These are phyloP conservation scores for Boletus subparvulus DNA, from an alignment of 768 basidiomycete genomes.

Conservation along the genomic window DNA sequence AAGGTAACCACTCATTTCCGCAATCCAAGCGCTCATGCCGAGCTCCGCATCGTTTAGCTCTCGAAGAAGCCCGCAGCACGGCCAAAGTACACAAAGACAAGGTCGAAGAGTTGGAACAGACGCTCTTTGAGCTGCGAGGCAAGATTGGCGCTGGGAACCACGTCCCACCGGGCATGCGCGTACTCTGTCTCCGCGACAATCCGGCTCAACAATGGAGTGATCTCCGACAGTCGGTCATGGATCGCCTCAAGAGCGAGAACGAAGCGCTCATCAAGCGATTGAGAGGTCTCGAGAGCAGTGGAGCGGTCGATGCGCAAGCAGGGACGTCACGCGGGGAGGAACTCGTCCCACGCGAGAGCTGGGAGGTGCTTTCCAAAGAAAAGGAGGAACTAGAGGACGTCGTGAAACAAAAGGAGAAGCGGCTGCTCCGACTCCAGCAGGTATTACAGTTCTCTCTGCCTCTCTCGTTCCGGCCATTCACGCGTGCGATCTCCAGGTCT, in stretches of 20 bases:
- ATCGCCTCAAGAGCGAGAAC: constrained; percentile 80
- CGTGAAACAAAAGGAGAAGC: constrained; percentile 78
- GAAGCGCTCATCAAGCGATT: constrained; percentile 71
- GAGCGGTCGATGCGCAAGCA: constrained; percentile 22
- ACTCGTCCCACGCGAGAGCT: constrained; percentile 77
- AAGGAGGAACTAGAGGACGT: constrained; percentile 64
- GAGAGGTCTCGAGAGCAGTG: constrained; percentile 54
- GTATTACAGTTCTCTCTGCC: constrained; percentile 37
- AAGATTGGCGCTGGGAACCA: constrained; percentile 76
- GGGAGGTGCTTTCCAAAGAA: constrained; percentile 67
- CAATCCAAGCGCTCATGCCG: not conserved
- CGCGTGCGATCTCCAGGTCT: constrained; percentile 55
- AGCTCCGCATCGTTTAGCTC: constrained; percentile 35
- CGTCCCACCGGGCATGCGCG: constrained; percentile 66
- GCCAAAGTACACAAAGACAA: constrained; percentile 43
- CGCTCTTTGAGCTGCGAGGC: constrained; percentile 73
- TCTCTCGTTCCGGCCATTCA: not conserved
- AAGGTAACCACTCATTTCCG: constrained; percentile 34
- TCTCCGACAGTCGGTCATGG: constrained; percentile 69
- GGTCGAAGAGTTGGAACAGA: constrained; percentile 75
- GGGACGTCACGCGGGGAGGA: constrained; percentile 14
- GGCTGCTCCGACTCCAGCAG: constrained; percentile 77
- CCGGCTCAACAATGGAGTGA: constrained; percentile 85
- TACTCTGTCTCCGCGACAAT: constrained; percentile 71
- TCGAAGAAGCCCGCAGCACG: constrained; percentile 40